These are phyloP conservation scores for Tolypocladium album DNA, from an alignment of 2,329 filamentous ascomycete genomes.

Conservation along the genomic window DNA sequence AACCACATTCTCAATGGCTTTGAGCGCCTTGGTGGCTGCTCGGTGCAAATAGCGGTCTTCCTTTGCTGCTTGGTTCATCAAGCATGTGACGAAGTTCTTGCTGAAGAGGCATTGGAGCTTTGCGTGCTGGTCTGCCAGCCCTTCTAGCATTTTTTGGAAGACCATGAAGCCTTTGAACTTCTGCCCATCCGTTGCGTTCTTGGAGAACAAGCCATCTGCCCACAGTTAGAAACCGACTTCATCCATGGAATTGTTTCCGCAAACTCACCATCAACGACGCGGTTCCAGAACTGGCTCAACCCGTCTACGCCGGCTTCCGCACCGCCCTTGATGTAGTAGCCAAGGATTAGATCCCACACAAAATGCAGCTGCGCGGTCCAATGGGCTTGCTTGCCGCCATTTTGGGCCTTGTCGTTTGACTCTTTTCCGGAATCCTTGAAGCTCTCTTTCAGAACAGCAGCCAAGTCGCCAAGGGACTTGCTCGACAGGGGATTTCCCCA, in stretches of 20 bases:
- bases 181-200: constrained; percentile 71
- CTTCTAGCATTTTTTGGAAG: constrained; percentile 62
- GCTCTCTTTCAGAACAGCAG: constrained; percentile 70
- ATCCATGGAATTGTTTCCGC: background rate
- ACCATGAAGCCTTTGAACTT: constrained; percentile 90
- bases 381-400: constrained; percentile 52
- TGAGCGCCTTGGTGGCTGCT: constrained; percentile 66
- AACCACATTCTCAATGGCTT: constrained; percentile 55
- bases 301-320: constrained; percentile 25
- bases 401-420: constrained; percentile 25
- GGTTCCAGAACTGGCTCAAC: constrained; percentile 75
- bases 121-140: constrained; percentile 30
- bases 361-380: constrained; percentile 78
- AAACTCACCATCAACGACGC: constrained; percentile 69
- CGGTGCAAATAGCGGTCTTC: constrained; percentile 71
- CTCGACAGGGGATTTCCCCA: constrained; percentile 70
- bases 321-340: constrained; percentile 31
- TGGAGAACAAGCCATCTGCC: constrained; percentile 71
- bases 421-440: constrained; percentile 42
- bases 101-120: constrained; percentile 59
- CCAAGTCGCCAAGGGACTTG: constrained; percentile 57
- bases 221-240: constrained; percentile 10
- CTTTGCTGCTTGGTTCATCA: constrained; percentile 74
- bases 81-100: constrained; percentile 68
- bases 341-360: constrained; percentile 75